A percentile compares a stretch with the other conserved stretches of the same genome.
These are phyloP conservation scores for Backusella luteola DNA, from an alignment of 192 early-diverging fungal genomes.

Conservation along the genomic window DNA sequence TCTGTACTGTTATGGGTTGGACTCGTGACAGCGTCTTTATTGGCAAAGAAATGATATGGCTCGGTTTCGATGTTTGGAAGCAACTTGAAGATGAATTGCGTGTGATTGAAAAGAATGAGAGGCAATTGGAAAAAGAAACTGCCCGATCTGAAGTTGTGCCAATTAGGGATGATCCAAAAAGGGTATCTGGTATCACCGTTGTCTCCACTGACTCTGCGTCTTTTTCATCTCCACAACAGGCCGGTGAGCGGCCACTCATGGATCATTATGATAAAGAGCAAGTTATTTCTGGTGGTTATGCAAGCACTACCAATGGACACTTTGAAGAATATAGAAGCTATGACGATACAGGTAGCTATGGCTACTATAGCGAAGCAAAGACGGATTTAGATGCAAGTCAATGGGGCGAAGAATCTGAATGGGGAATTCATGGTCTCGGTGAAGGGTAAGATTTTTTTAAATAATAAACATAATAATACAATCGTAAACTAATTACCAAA, in stretches of 20 bases:
- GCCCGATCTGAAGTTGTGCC: background rate
- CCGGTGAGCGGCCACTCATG: background rate
- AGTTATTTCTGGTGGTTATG: background rate
- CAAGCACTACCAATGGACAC: background rate
- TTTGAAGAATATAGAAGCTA: background rate
- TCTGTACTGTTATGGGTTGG: conserved; percentile 48
- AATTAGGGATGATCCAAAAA: background rate
- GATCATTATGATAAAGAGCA: background rate
- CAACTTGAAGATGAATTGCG: conserved; percentile 62
- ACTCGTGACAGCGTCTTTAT: conserved; percentile 46
- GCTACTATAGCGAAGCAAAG: conserved; percentile 37
- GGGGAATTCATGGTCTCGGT: conserved; percentile 38
- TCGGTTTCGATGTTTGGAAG: conserved; percentile 65
- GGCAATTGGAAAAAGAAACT: conserved; percentile 36
- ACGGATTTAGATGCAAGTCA: conserved; percentile 34
- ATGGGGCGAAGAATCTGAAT: conserved; percentile 47
- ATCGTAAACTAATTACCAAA: background rate
- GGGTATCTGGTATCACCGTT: background rate
- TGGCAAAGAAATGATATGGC: conserved; percentile 59
- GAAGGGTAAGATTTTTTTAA: conserved; percentile 37
- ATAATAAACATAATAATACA: background rate
- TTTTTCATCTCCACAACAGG: background rate
- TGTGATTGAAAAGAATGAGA: conserved; percentile 57
- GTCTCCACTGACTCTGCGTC: background rate
- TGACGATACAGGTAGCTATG: conserved; percentile 35